Base-by-base conservation (phyloP, 148 eudicot species). In the Linanthus parryae region DNA sequence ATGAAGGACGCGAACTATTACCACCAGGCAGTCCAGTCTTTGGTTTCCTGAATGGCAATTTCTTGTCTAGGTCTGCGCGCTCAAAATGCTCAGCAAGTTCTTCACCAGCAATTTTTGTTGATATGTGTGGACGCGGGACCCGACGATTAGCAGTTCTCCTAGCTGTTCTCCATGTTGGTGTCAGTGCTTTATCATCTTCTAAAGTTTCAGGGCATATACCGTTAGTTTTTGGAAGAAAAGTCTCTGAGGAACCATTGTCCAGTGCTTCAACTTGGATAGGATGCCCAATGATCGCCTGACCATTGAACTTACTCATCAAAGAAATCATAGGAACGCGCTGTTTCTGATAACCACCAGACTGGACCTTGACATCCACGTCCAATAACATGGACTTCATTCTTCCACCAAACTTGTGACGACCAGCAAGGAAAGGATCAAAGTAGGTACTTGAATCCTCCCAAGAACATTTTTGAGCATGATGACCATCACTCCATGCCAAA, bases 251-350 rank as follows among this genome's bases (percentile, higher is more conserved):
- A 48, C 89, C 94, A 48, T 73, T 76, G 57, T 73, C 88, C 42
- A 92, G 79, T 48, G 71, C 58, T 72, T 84, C 96, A 53, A 92
- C 65, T 66, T 80, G 96, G 65, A 92, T 66, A 21, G 99, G 99
- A 48, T 92, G 95, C 48, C 99, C 99, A 41, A 92, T 65, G 27
- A 92, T 92, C 27, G 99, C 94, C 74, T 88, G 77, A 30, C 94
- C 99, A 63, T 88, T 92, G 47, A 84, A 46, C 80, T 80, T 88
- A 65, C 99, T 92, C 83, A 72, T 84, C 51, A 92, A 59, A 19
- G 99, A 92, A 67, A 92, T 88, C 79, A 88, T 73, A 26, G 99
- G 99, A 40, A 88, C 95, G 57, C 76, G 88, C 70, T 81, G 82
- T 20, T 88, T 82, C 55, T 76, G 80, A 62, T 74, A 78, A 59